These are phyloP conservation scores for Phytophthora vignae DNA, from an alignment of 352 stramenopile genomes.

Conservation along the genomic window DNA sequence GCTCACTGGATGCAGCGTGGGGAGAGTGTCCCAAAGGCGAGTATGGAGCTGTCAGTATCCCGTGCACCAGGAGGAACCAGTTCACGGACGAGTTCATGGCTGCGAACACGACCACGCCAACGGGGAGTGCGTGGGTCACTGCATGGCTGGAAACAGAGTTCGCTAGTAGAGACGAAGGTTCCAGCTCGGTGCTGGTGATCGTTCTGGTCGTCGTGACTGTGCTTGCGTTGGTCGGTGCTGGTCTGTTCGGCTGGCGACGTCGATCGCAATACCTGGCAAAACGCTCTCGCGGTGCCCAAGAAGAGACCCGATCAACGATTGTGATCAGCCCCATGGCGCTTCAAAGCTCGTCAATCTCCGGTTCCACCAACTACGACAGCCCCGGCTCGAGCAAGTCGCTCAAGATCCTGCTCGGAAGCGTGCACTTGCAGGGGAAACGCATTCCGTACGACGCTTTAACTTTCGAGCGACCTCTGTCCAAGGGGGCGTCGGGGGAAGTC, in stretches of 20 bases:
- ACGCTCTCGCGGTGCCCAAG: not conserved
- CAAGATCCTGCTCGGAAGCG: slow-evolving; percentile 23
- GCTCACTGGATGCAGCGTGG: slow-evolving; percentile 13
- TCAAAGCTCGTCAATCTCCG: slow-evolving; percentile 52
- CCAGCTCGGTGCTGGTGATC: slow-evolving; percentile 1
- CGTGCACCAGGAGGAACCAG: slow-evolving; percentile 15
- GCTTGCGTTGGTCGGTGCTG: slow-evolving; percentile 4
- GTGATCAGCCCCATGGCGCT: slow-evolving; percentile 24
- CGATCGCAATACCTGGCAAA: not conserved
- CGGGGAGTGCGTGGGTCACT: slow-evolving; percentile 23
- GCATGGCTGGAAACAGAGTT: slow-evolving; percentile 30
- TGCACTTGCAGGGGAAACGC: slow-evolving; percentile 27
- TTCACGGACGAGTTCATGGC: slow-evolving; percentile 11
- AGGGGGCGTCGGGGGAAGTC: slow-evolving; percentile 51
- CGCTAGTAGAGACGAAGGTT: not conserved
- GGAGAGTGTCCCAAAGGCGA: slow-evolving; percentile 9
- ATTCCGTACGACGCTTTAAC: slow-evolving; percentile 30
- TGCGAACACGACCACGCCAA: slow-evolving; percentile 16
- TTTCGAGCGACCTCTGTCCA: slow-evolving; percentile 27
- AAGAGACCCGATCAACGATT: not conserved
- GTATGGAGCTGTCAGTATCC: slow-evolving; percentile 4
- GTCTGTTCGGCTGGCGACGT: slow-evolving; percentile 14
- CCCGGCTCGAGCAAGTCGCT: slow-evolving; percentile 29
- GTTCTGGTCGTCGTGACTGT: slow-evolving; percentile 15
- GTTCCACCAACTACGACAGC: slow-evolving; percentile 29